These are phyloP conservation scores for Termitomyces sp. DNA, from an alignment of 768 basidiomycete genomes.

Conservation along the genomic window DNA sequence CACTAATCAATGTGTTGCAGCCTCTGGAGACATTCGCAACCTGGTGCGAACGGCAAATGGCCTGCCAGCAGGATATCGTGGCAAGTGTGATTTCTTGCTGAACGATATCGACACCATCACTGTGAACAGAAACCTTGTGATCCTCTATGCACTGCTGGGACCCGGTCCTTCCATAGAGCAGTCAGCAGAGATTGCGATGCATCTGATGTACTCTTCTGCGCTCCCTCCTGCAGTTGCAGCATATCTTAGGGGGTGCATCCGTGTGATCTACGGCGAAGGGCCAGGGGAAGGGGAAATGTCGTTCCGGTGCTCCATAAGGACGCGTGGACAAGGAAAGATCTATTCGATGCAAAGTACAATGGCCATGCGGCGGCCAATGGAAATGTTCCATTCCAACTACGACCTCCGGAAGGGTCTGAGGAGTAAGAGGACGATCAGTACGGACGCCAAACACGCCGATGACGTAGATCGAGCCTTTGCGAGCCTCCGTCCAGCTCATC, in stretches of 20 bases:
- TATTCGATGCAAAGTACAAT: constrained; percentile 32
- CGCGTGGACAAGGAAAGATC: constrained; percentile 29
- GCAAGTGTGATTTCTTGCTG: constrained; percentile 33
- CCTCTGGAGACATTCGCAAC: constrained; percentile 30
- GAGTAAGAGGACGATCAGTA: constrained; percentile 24
- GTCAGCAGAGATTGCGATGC: constrained; percentile 35
- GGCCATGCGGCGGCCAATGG: constrained; percentile 30
- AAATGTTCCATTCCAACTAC: constrained; percentile 28
- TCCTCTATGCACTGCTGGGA: constrained; percentile 31
- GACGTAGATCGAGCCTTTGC: constrained; percentile 35
- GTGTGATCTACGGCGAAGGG: constrained; percentile 29
- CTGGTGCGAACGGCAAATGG: constrained; percentile 31
- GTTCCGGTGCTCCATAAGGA: constrained; percentile 28
- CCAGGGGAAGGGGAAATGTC: constrained; percentile 27
- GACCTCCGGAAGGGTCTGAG: constrained; percentile 22
- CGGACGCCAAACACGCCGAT: constrained; percentile 33
- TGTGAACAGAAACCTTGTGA: constrained; percentile 35
- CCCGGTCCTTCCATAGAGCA: constrained; percentile 35
- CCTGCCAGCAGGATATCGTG: constrained; percentile 29
- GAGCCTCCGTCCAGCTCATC: constrained; percentile 35
- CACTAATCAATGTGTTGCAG: constrained; percentile 15
- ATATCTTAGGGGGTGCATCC: constrained; percentile 30
- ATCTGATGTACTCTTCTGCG: constrained; percentile 37
- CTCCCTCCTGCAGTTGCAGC: constrained; percentile 29
- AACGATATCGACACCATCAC: constrained; percentile 33